Base-by-base conservation (phyloP, 148 eudicot genomes). In the Dianthus caryophyllus region DNA sequence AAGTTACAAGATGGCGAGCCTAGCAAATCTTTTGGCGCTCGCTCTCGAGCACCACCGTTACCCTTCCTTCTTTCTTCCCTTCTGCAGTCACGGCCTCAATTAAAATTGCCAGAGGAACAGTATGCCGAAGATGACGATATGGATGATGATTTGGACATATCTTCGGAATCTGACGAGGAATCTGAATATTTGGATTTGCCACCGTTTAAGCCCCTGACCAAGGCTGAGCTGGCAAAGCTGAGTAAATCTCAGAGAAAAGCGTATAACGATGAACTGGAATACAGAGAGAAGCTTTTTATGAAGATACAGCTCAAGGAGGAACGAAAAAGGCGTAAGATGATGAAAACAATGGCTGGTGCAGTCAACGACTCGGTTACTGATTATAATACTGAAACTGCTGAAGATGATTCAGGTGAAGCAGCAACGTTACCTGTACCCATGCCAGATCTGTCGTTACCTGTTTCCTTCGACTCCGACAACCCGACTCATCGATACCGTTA, bases 51-150 rank as follows among this genome's bases (percentile, higher is more conserved):
- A 38, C 93, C 96, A 9, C 88, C 97, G 73, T 77, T 94, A 65
- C 97, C 97, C 57, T 82, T 80, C 73, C 97, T 94, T 67, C 90
- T 94, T 61, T 90, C 99, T 56, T 80, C 92, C n/a, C 86, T 94
- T 72, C 83, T 94, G 75, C 97, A 90, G 70, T 88, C 99, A 26
- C 80, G 88, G 70, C 85, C 97, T 55, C 89, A 88, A 65, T 75
- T 90, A 55, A 86, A 86, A 77, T 76, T 88, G 52, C 96, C 99
- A 2, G 80, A 84, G 41, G 97, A 94, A 66, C 99, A 94, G 74
- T 79, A 74, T 77, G 93, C 79, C 41, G 99, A 85, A 66, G 85
- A 84, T 66, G 95, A 86, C 17, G 65, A 62, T 29, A 43, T 81
- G 22, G 96, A 86, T 73, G 96, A 83, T 67, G 96, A 83, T 79